Conservation (phyloP, 495 filamentous ascomycete species). For the Cudoniella acicularis region DNA sequence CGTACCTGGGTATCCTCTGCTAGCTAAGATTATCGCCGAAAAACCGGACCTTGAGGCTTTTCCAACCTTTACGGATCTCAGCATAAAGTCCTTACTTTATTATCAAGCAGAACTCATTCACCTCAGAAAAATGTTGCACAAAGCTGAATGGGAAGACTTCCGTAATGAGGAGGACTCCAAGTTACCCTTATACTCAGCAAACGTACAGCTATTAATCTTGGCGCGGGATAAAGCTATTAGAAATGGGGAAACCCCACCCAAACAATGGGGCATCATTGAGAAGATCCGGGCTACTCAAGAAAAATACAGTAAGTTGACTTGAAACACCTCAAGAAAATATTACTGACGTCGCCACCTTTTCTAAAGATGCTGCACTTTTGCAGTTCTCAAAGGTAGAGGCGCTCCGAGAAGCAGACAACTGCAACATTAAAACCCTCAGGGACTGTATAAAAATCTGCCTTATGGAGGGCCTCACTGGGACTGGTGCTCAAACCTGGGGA, state of each 20-base stretch:
- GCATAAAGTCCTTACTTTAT: slow-evolving; percentile 9
- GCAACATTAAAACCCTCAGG: not conserved
- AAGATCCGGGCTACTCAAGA: not conserved
- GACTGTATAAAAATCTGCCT: not conserved
- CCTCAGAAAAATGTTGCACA: slow-evolving; percentile 3
- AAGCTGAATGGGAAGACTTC: not conserved
- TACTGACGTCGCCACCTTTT: not conserved
- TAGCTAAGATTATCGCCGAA: not conserved
- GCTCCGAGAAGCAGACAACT: not conserved
- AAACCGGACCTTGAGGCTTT: slow-evolving; percentile 10
- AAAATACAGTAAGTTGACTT: not conserved
- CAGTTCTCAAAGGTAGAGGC: not conserved
- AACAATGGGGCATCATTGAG: not conserved
- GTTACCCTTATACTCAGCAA: no score
- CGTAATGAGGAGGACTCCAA: not conserved
- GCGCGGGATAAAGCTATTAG: not conserved
- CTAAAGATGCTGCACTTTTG: not conserved
- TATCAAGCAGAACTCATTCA: slow-evolving; percentile 10
- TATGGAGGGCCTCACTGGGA: no score
- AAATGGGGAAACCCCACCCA: no score
- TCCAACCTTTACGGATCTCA: slow-evolving; percentile 9
- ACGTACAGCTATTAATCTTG: no score
- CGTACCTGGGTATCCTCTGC: slow-evolving; percentile 2
- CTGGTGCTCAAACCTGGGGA: not conserved
- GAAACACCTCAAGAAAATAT: not conserved